phyloP scores from a whole-genome alignment of 1,139 yeast species.

The Geotrichum australiense region DNA sequence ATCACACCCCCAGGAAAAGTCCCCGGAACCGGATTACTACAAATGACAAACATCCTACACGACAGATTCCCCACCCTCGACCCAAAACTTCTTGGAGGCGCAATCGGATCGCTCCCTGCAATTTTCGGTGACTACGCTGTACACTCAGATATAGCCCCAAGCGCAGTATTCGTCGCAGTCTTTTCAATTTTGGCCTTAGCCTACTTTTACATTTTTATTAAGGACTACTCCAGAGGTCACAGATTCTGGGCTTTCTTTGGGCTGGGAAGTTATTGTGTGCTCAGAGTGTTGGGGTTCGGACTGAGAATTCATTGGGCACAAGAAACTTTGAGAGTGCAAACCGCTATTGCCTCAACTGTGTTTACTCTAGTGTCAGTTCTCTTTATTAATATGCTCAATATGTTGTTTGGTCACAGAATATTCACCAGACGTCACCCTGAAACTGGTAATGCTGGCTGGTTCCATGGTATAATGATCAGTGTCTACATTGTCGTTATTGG shows the following conservation, averaged over 20 bases:
- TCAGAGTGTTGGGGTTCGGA: conserved; percentile 55
- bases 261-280: conserved; percentile 46
- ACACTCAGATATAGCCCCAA: conserved; percentile 52
- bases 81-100: conserved; percentile 22
- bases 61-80: conserved; percentile 14
- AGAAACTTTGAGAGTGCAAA: conserved; percentile 40
- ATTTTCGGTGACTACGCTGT: conserved; percentile 64
- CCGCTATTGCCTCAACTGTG: conserved; percentile 57
- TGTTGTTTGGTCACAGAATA: conserved; percentile 66
- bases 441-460: conserved; percentile 51
- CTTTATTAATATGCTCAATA: conserved; percentile 42
- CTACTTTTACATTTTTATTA: conserved; percentile 45
- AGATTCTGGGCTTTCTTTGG: conserved; percentile 52
- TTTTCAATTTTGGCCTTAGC: conserved; percentile 45
- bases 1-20: conserved; percentile 23
- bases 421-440: conserved; percentile 83
- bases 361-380: conserved; percentile 45
- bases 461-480: conserved; percentile 49
- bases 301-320: conserved; percentile 54
- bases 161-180: conserved; percentile 50
- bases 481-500: conserved; percentile 52
- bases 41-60: conserved; percentile 11
- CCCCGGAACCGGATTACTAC: conserved; percentile 21
- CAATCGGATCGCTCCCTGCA: conserved; percentile 40
- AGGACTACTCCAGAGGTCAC: conserved; percentile 55